Conservation (phyloP, 2,329 filamentous ascomycete genomes). For the Epichloe sp. region DNA sequence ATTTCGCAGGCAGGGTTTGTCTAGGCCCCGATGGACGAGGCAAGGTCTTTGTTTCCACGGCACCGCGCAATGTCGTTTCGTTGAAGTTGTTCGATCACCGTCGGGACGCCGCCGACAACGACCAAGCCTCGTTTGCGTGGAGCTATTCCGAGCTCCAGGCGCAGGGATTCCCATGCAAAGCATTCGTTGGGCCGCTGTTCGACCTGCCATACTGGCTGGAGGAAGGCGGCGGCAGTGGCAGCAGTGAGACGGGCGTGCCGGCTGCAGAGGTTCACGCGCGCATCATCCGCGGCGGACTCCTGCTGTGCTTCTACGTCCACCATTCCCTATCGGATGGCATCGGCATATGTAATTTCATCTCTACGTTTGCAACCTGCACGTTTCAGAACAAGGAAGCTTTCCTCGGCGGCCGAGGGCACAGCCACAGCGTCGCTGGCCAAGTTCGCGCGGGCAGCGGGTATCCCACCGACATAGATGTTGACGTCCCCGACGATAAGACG, state of each 20-base stretch:
- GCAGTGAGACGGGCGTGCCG: constrained; percentile 15
- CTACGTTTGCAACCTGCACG: constrained; percentile 22
- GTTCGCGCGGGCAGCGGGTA: neutral
- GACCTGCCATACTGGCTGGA: constrained; percentile 4
- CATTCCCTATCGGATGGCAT: constrained; percentile 30
- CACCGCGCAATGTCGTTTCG: constrained; percentile 9
- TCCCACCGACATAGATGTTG: constrained; percentile 4
- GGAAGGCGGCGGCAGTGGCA: neutral
- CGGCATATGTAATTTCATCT: constrained; percentile 25
- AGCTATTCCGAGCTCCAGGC: constrained; percentile 15
- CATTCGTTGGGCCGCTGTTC: constrained; percentile 17
- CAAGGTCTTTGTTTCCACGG: constrained; percentile 10
- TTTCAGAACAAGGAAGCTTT: neutral
- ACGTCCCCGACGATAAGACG: constrained; percentile 11
- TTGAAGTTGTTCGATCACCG: constrained; percentile 9
- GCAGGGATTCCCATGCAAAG: constrained; percentile 16
- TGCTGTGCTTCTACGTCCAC: constrained; percentile 28
- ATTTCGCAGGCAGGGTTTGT: constrained; percentile 16
- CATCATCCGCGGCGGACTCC: constrained; percentile 22
- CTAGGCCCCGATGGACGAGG: constrained; percentile 8
- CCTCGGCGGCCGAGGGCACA: neutral
- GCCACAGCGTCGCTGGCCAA: neutral
- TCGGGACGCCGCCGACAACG: neutral
- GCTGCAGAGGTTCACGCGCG: constrained; percentile 25
- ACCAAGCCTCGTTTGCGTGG: constrained; percentile 8